A percentile compares a stretch with the other conserved stretches of the same genome.
Evolutionary conservation across 2,329 filamentous ascomycete species (phyloP).

Genomic region (Apiospora saccharicola): DNA sequence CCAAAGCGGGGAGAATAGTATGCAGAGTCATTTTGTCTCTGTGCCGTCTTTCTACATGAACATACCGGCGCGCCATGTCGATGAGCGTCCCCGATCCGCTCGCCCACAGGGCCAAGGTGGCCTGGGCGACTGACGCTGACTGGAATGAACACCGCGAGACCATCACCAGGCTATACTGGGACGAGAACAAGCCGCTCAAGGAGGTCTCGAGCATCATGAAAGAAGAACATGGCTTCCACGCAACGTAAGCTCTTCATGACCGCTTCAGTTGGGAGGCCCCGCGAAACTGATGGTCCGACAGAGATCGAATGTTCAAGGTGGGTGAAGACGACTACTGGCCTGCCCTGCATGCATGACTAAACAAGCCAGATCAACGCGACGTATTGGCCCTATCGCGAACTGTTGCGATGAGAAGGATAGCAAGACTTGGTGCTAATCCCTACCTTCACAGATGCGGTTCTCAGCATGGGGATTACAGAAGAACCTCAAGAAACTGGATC

Average conservation of each 20-base stretch:
- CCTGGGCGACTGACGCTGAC: constrained; percentile 31
- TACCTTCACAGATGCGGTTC: constrained; percentile 23
- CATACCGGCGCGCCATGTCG: neutral
- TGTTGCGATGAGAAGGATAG: neutral
- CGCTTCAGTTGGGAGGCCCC: too few relatives aligned
- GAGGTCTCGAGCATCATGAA: constrained; percentile 34
- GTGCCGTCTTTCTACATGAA: neutral
- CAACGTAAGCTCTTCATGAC: constrained; percentile 30
- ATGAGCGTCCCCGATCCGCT: neutral
- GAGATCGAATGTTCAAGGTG: constrained; percentile 28
- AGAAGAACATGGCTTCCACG: constrained; percentile 32
- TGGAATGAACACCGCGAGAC: constrained; percentile 32
- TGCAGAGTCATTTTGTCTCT: neutral
- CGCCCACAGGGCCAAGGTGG: neutral
- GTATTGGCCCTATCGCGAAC: neutral
- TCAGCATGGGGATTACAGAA: constrained; percentile 34
- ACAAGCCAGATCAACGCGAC: neutral
- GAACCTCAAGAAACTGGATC: constrained; percentile 33
- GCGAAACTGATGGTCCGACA: constrained; percentile 11
- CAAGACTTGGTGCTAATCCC: neutral
- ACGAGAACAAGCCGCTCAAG: constrained; percentile 32
- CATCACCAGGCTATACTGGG: constrained; percentile 33
- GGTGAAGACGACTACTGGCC: neutral
- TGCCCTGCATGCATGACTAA: neutral
- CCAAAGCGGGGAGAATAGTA: neutral